Conservation (phyloP, 345 rosid genomes). For the Eucalyptus virginea region DNA sequence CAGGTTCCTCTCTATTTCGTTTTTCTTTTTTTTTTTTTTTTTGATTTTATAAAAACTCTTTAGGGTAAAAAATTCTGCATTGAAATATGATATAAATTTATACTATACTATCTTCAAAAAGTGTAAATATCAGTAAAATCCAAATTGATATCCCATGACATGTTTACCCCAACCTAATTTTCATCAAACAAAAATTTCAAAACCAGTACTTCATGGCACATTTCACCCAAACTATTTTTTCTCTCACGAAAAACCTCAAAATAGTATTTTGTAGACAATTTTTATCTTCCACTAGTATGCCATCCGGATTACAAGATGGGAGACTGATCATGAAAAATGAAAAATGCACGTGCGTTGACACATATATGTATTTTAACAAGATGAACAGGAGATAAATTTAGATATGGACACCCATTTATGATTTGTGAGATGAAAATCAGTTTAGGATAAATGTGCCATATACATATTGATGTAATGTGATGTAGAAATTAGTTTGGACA, state of each 20-base stretch:
- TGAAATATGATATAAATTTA: neutral
- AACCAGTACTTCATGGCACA: neutral
- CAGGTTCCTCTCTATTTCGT: neutral
- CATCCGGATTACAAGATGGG: rapidly evolving
- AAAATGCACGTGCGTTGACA: neutral
- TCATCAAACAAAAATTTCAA: too few relatives aligned
- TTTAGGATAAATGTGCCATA: rapidly evolving
- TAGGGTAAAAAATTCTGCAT: neutral
- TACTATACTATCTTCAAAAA: neutral
- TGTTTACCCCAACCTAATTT: neutral
- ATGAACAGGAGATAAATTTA: neutral
- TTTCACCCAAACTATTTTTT: neutral
- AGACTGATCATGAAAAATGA: neutral
- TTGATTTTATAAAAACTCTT: neutral
- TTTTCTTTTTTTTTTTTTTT: too few relatives aligned
- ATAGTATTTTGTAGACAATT: too few relatives aligned
- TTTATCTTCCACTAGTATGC: too few relatives aligned
- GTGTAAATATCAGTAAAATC: neutral
- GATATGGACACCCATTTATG: neutral
- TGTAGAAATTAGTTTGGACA: too few relatives aligned
- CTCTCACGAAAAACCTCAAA: neutral
- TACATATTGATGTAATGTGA: neutral
- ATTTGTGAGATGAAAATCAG: neutral
- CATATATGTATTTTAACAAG: neutral
- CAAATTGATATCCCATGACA: neutral